These are phyloP conservation scores for Fusarium brevicatenulatum DNA, from an alignment of 2,329 filamentous ascomycete genomes.

Conservation along the genomic window DNA sequence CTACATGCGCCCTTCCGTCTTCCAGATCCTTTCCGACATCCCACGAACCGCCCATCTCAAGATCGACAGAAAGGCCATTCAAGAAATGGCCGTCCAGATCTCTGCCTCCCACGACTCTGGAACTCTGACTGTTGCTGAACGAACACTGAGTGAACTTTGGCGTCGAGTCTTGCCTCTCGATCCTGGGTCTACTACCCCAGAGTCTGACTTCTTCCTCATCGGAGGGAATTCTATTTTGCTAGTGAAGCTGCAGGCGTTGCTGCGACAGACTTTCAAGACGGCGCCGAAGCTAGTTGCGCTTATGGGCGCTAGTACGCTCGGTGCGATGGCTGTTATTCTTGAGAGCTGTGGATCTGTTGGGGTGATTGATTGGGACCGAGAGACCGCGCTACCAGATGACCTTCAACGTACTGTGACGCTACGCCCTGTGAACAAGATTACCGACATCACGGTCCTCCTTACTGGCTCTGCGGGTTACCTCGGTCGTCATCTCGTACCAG, in stretches of 20 bases:
- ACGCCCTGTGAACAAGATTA: too few species aligned
- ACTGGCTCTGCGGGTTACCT: too few species aligned
- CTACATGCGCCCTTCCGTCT: too few species aligned
- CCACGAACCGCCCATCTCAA: background rate
- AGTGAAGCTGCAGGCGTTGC: background rate
- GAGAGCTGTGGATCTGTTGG: background rate
- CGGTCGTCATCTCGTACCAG: too few species aligned
- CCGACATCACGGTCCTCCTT: too few species aligned
- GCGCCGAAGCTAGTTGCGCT: background rate
- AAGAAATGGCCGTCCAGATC: background rate
- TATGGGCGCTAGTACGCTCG: background rate
- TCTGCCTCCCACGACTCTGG: background rate
- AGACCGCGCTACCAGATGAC: background rate
- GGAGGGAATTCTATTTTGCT: background rate
- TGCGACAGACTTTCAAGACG: background rate
- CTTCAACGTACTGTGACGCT: fast-evolving
- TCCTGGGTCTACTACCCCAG: background rate
- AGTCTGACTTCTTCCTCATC: conserved; percentile 9
- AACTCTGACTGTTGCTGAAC: background rate
- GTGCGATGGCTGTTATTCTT: background rate
- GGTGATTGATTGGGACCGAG: background rate
- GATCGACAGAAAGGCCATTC: background rate
- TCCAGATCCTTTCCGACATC: background rate
- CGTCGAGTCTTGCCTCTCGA: background rate
- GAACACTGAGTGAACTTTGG: background rate